phyloP scores from a whole-genome alignment of 164 flowering plant genomes.

The Warburgia ugandensis region DNA sequence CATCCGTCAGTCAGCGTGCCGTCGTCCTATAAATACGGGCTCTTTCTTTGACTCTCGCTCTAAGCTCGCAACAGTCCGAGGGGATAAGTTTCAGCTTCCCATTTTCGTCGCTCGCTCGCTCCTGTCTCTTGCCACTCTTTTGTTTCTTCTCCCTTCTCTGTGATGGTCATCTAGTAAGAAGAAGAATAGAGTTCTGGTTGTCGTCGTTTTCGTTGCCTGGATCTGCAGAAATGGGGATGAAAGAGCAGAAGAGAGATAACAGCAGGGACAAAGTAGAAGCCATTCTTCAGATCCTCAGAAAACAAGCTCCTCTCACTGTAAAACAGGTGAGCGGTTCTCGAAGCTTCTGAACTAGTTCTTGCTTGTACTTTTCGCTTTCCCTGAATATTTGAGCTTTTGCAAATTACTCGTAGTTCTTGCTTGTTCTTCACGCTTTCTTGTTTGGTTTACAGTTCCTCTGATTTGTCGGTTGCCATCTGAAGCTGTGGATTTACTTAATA shows the following conservation, averaged over 20 bases:
- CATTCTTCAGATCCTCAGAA: slow-evolving; percentile 60
- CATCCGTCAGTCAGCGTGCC: slow-evolving; percentile 12
- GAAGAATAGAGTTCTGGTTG: slow-evolving; percentile 11
- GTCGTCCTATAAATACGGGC: slow-evolving; percentile 18
- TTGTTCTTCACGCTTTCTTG: background rate
- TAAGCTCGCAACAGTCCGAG: no score
- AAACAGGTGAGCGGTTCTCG: slow-evolving; percentile 49
- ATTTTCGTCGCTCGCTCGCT: background rate
- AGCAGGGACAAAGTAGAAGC: slow-evolving; percentile 46
- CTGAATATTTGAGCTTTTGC: no score
- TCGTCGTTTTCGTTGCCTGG: slow-evolving; percentile 6
- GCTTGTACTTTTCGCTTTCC: background rate
- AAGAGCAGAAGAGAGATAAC: slow-evolving; percentile 28
- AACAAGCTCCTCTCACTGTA: slow-evolving; percentile 69
- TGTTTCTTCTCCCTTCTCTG: slow-evolving; percentile 12
- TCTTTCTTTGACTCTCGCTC: no score
- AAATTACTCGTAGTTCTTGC: background rate
- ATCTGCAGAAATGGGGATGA: slow-evolving; percentile 53
- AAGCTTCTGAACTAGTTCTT: background rate
- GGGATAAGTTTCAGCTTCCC: background rate
- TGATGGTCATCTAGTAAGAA: no score
- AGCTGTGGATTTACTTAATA: no score
- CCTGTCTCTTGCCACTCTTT: background rate
- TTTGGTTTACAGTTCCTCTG: background rate
- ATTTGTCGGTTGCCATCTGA: background rate